Evolutionary conservation across 1,139 yeast species (phyloP).

Genomic region (Dujonia santamariae): DNA sequence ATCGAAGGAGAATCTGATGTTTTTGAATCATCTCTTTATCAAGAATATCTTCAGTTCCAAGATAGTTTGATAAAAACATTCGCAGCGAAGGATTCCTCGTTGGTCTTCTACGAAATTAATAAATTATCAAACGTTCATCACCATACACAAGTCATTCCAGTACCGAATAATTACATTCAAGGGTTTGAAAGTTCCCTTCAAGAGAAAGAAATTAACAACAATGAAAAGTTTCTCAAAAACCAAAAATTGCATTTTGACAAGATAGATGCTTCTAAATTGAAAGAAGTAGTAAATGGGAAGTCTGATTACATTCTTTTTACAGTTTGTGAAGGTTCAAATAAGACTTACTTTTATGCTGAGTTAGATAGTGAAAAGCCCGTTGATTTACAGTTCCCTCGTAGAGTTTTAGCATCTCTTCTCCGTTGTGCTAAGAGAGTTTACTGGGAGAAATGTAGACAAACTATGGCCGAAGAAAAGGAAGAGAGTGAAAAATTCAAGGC

Average conservation of each 20-base stretch:
- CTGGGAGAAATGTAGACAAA: conserved; percentile 74
- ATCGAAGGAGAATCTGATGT: conserved; percentile 11
- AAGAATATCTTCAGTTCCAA: conserved; percentile 39
- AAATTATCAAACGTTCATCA: conserved; percentile 57
- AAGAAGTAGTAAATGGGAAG: conserved; percentile 24
- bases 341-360: conserved; percentile 20
- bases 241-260: conserved; percentile 40
- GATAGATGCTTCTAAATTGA: conserved; percentile 22
- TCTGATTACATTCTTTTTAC: conserved; percentile 42
- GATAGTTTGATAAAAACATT: conserved; percentile 46
- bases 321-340: conserved; percentile 15
- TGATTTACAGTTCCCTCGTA: conserved; percentile 77
- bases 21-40: conserved; percentile 16
- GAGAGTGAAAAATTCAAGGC: conserved; percentile 61
- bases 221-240: conserved; percentile 44
- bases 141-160: conserved; percentile 64
- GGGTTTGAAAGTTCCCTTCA: conserved; percentile 34
- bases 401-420: conserved; percentile 63
- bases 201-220: conserved; percentile 45
- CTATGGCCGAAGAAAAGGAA: conserved; percentile 51
- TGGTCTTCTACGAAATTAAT: conserved; percentile 62
- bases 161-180: conserved; percentile 39
- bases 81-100: conserved; percentile 26
- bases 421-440: conserved; percentile 58
- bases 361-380: conserved; percentile 30